A percentile compares a stretch with the other conserved stretches of the same genome.
phyloP scores from a whole-genome alignment of 352 stramenopile species.

The Paralagenidium karlingii region DNA sequence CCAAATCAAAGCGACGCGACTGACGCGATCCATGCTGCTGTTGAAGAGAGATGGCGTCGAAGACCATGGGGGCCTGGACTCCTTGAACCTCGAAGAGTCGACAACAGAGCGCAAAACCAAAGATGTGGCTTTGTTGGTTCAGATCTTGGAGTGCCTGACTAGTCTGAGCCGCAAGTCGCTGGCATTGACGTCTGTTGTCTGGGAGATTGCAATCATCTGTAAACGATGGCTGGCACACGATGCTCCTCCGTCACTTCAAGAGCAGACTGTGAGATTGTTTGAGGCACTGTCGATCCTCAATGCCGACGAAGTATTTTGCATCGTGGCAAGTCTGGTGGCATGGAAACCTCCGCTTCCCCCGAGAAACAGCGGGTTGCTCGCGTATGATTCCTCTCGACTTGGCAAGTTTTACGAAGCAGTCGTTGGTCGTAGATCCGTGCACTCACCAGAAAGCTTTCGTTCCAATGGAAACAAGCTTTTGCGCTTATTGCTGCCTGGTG shows the following conservation, averaged over 20 bases:
- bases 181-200: slow-evolving; percentile 39
- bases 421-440: no score
- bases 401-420: no score
- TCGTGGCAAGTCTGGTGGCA: slow-evolving; percentile 24
- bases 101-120: slow-evolving; percentile 25
- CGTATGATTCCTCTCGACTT: no score
- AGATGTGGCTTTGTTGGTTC: slow-evolving; percentile 41
- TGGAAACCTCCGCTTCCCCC: slow-evolving; percentile 52
- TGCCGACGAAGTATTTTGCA: slow-evolving; percentile 59
- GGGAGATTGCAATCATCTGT: slow-evolving; percentile 28
- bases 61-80: neutral
- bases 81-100: neutral
- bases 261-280: slow-evolving; percentile 26
- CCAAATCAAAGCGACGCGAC: slow-evolving; percentile 10
- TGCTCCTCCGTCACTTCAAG: slow-evolving; percentile 20
- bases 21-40: slow-evolving; percentile 60
- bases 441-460: no score
- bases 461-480: no score
- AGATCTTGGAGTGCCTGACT: slow-evolving; percentile 37
- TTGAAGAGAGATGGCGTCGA: slow-evolving; percentile 5
- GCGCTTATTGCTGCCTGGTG: no score
- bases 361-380: no score
- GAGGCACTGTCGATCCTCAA: slow-evolving; percentile 33
- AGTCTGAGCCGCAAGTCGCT: slow-evolving; percentile 24
- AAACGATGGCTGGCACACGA: slow-evolving; percentile 25